phyloP scores from a whole-genome alignment of 139 green algal species.

The Chlorella sp. region DNA sequence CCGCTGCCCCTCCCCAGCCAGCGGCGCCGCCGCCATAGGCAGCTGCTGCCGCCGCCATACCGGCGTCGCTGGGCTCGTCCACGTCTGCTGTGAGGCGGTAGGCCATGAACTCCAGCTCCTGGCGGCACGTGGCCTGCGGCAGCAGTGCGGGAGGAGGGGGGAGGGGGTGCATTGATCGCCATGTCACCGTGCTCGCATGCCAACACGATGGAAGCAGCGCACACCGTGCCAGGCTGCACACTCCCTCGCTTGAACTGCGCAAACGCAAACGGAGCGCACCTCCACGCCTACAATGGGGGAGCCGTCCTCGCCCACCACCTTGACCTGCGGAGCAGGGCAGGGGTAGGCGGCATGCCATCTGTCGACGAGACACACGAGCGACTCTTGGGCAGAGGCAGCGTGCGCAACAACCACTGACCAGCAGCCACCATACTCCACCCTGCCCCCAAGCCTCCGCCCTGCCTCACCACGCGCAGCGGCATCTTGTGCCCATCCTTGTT shows the following conservation, averaged over 20 bases:
- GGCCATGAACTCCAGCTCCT: constrained; percentile 38
- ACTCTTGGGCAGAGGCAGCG: neutral
- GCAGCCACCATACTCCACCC: neutral
- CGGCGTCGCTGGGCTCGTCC: neutral
- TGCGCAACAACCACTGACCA: neutral
- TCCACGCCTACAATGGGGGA: constrained; percentile 40
- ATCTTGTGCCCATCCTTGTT: constrained; percentile 16
- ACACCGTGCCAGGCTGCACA: too few relatives aligned
- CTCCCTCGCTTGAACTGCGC: too few relatives aligned
- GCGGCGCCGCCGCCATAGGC: neutral
- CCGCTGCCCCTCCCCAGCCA: neutral
- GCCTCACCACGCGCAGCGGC: constrained; percentile 26
- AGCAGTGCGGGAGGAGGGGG: neutral
- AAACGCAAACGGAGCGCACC: too few relatives aligned
- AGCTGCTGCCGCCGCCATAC: neutral
- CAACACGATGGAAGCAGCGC: too few relatives aligned
- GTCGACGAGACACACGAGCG: neutral
- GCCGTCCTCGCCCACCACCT: neutral
- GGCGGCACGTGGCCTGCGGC: neutral
- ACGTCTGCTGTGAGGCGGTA: neutral
- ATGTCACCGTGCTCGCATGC: too few relatives aligned
- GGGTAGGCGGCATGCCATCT: neutral
- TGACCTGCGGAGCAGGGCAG: neutral
- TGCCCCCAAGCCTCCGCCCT: neutral
- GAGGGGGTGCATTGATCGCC: too few relatives aligned